A percentile compares a stretch with the other conserved stretches of the same genome.
These are phyloP conservation scores for Penicillium argentinense DNA, from an alignment of 495 filamentous ascomycete genomes.

Conservation along the genomic window DNA sequence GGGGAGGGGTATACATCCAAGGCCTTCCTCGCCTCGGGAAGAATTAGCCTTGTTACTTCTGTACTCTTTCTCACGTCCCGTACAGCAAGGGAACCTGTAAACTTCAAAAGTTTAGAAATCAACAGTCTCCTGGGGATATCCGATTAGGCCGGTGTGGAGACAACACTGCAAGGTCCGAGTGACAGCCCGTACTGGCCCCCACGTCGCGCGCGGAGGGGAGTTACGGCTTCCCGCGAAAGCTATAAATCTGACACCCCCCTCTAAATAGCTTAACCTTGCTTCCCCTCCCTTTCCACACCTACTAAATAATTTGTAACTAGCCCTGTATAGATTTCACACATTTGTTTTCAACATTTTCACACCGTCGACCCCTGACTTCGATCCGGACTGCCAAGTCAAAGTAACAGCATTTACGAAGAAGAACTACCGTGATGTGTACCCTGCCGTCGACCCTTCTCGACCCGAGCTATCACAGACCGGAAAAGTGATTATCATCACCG, in stretches of 20 bases:
- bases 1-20: no score
- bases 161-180: neutral
- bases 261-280: neutral
- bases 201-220: neutral
- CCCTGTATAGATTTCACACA: no score
- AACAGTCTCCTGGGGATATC: no score
- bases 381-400: conserved; percentile 15
- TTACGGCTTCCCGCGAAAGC: neutral
- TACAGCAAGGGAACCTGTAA: no score
- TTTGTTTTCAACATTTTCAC: neutral
- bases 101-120: no score
- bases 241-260: neutral
- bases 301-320: no score
- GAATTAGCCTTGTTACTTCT: no score
- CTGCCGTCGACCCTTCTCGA: conserved; percentile 31
- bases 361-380: neutral
- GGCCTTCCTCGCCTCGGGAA: no score
- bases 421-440: conserved; percentile 31
- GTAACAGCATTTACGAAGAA: conserved; percentile 22
- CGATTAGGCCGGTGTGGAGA: neutral
- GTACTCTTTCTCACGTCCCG: no score
- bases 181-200: no score
- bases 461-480: conserved; percentile 31
- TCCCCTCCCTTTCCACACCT: neutral
- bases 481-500: conserved; percentile 42